Evolutionary conservation across 176 grass and related monocot genomes (phyloP), one percentile per base, ranked within the genome.

Genomic region (Hsuehochloa calcarea): DNA sequence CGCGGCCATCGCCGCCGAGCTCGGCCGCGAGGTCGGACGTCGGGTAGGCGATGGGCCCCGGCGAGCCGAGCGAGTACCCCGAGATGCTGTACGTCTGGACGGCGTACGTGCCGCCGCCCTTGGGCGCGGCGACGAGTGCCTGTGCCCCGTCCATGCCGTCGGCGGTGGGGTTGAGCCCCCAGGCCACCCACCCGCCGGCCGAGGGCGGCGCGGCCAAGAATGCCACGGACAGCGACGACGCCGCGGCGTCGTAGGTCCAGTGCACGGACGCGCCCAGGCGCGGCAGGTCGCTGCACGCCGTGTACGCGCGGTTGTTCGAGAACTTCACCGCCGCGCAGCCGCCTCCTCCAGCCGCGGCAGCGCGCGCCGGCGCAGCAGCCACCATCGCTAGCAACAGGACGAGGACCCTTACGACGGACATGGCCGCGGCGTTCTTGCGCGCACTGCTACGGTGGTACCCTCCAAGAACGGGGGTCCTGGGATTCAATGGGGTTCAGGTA

Each of bases 211-310:
- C 5, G 22, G 94, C 90, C 4, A 87, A 11, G 82, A 88, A 97
- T 13, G 92, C 94, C 41, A 97, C 72, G 12, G 89, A 86, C 1
- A 97, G 89, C 0, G 82, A 84, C 0, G 79, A 35, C 13, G 69
- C 20, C n/a, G 89, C 34, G 0, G 51, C 25, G 65, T 90, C 82
- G 92, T 97, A 94, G 52, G 89, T 78, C 89, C 88, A 97, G 80
- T 97, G 92, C 22, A 97, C 54, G 13, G 94, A 78, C 10, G 94
- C 88, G 50, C 87, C 92, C 4, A 92, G 92, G 73, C 35, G 47
- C 5, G 83, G n/a, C 62, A 97, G 85, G 78, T 94, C 89, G 66
- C 63, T 75, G 92, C 94, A 97, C 13, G 91, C 3, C 11, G 70
- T 10, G 87, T 71, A 97, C 4, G 41, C 29, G 3, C 68, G 89